Conservation (phyloP, 192 early-diverging fungal species). For the Funneliformis mosseae region DNA sequence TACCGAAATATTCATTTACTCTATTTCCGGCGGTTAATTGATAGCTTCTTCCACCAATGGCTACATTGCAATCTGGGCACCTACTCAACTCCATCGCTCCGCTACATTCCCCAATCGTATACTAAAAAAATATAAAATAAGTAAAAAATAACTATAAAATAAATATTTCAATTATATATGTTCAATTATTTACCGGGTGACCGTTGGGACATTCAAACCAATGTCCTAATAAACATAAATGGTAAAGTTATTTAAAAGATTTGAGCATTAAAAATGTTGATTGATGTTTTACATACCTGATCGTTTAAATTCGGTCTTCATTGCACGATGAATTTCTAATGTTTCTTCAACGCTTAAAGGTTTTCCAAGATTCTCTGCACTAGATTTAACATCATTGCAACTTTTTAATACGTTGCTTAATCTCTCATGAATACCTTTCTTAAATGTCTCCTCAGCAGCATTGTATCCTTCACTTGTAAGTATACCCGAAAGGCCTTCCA, state of each 20-base stretch:
- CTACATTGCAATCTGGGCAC: constrained; percentile 13
- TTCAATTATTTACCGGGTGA: neutral
- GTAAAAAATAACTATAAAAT: too few relatives aligned
- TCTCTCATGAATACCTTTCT: neutral
- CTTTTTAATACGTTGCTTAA: neutral
- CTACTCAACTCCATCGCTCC: neutral
- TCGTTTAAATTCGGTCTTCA: neutral
- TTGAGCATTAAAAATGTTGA: neutral
- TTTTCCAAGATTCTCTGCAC: neutral
- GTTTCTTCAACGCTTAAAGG: neutral
- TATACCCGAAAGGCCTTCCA: neutral
- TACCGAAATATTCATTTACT: too few relatives aligned
- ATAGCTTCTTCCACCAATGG: neutral
- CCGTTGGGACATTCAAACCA: neutral
- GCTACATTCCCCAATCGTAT: constrained; percentile 24
- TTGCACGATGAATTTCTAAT: neutral
- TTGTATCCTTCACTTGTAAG: neutral
- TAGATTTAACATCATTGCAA: neutral
- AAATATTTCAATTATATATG: too few relatives aligned
- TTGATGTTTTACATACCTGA: neutral
- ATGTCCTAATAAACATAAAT: neutral
- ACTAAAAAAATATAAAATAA: neutral
- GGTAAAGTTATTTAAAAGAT: neutral
- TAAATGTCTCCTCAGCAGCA: neutral
- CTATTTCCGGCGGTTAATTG: neutral